phyloP scores from a whole-genome alignment of 768 basidiomycete genomes.

The Agaricus sinodeliciosus region DNA sequence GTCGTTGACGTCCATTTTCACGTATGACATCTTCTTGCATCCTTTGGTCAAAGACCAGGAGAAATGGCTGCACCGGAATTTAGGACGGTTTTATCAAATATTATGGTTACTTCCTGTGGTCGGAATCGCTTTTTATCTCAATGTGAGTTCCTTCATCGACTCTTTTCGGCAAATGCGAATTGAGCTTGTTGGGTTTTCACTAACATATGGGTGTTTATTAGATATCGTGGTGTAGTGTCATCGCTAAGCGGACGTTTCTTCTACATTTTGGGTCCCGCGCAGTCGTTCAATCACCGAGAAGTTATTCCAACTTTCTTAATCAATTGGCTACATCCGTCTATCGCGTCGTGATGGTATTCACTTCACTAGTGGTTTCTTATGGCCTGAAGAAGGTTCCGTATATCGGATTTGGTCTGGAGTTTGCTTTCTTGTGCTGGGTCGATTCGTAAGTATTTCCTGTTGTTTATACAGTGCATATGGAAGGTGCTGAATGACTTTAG shows the following conservation, averaged over 20 bases:
- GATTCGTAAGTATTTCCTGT: constrained; percentile 59
- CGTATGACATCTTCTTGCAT: constrained; percentile 66
- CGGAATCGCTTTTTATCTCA: constrained; percentile 72
- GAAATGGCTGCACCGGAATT: constrained; percentile 64
- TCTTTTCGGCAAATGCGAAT: background rate
- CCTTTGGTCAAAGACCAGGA: constrained; percentile 59
- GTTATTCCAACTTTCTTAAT: constrained; percentile 66
- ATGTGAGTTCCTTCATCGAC: constrained; percentile 42
- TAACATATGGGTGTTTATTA: constrained; percentile 22
- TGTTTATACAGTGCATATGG: background rate
- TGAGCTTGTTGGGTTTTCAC: background rate
- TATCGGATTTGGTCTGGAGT: constrained; percentile 52
- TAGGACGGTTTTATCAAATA: constrained; percentile 70
- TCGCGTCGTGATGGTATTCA: constrained; percentile 73
- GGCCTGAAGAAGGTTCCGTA: constrained; percentile 57
- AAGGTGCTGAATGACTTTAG: constrained; percentile 27
- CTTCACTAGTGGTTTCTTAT: constrained; percentile 65
- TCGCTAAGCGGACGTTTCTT: constrained; percentile 68
- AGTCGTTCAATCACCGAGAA: constrained; percentile 42
- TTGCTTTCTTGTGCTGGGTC: constrained; percentile 79
- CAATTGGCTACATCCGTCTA: constrained; percentile 78
- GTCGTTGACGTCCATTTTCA: constrained; percentile 66
- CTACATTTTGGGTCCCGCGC: constrained; percentile 65
- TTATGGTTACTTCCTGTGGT: constrained; percentile 80
- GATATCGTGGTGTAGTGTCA: constrained; percentile 72